Evolutionary conservation across 139 green algal species (phyloP).

Genomic region (Parachlorella kessleri): DNA sequence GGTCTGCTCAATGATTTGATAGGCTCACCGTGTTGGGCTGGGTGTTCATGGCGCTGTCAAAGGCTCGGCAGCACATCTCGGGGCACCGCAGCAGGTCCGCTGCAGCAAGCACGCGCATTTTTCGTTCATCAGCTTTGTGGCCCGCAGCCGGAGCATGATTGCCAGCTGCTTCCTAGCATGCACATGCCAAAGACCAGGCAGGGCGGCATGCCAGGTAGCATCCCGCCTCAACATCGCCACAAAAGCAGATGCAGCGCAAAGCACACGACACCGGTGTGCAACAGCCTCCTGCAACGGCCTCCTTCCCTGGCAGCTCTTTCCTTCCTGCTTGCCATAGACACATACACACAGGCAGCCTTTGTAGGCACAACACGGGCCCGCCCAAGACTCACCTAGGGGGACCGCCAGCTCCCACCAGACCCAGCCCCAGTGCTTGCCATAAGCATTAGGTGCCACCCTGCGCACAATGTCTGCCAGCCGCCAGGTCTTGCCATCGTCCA

Average conservation of each 20-base stretch:
- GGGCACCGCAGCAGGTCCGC: constrained; percentile 65
- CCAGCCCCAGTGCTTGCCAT: constrained; percentile 90
- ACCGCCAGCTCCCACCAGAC: constrained; percentile 41
- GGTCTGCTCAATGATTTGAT: too few species aligned
- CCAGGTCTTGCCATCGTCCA: constrained; percentile 90
- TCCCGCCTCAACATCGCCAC: too few species aligned
- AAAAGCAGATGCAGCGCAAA: too few species aligned
- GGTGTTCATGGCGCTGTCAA: constrained; percentile 85
- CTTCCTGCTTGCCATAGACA: background rate
- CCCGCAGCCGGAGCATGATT: too few species aligned
- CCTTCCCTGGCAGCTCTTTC: constrained; percentile 17
- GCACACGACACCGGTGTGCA: too few species aligned
- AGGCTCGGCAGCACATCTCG: constrained; percentile 81
- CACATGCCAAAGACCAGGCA: background rate
- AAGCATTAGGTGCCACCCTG: constrained; percentile 63
- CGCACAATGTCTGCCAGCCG: constrained; percentile 71
- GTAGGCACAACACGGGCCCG: too few species aligned
- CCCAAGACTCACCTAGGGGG: constrained; percentile 7
- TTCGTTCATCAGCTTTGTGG: too few species aligned
- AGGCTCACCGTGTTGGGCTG: constrained; percentile 71
- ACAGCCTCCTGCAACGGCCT: too few species aligned
- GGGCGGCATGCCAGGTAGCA: background rate
- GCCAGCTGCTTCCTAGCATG: background rate
- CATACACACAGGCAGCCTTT: too few species aligned
- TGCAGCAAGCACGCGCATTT: too few species aligned